Evolutionary conservation across 345 rosid genomes (phyloP).

Genomic region (Ricinus communis): DNA sequence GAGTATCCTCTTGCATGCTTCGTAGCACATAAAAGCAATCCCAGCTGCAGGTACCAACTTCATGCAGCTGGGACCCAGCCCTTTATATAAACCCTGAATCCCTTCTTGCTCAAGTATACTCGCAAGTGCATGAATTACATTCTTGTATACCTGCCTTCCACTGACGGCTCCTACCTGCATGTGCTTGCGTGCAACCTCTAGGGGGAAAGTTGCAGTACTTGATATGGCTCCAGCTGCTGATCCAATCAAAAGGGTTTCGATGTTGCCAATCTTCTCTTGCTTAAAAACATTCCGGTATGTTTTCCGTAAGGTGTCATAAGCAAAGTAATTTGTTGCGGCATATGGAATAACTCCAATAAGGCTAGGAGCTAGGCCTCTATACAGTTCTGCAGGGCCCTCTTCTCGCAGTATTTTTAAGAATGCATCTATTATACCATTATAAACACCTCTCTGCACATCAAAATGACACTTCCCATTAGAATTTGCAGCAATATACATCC

Average conservation of each 20-base stretch:
- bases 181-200: conserved; percentile 95
- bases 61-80: conserved; percentile 93
- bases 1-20: conserved; percentile 84
- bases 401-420: conserved; percentile 68
- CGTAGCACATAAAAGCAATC: conserved; percentile 98
- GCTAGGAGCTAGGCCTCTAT: conserved; percentile 93
- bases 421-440: conserved; percentile 73
- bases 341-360: conserved; percentile 94
- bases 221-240: conserved; percentile 87
- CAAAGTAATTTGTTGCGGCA: conserved; percentile 89
- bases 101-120: conserved; percentile 85
- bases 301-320: conserved; percentile 80
- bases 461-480: neutral
- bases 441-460: conserved; percentile 70
- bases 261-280: conserved; percentile 83
- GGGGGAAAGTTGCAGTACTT: conserved; percentile 90
- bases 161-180: conserved; percentile 96
- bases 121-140: conserved; percentile 78
- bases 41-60: conserved; percentile 98
- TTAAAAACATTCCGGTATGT: conserved; percentile 59
- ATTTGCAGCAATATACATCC: neutral
- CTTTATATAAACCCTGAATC: conserved; percentile 74
- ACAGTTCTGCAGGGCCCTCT: conserved; percentile 86
- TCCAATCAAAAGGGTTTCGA: conserved; percentile 87
- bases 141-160: conserved; percentile 84